Conservation (phyloP, 177 flowering plant species). For the Tripterygium wilfordii region DNA sequence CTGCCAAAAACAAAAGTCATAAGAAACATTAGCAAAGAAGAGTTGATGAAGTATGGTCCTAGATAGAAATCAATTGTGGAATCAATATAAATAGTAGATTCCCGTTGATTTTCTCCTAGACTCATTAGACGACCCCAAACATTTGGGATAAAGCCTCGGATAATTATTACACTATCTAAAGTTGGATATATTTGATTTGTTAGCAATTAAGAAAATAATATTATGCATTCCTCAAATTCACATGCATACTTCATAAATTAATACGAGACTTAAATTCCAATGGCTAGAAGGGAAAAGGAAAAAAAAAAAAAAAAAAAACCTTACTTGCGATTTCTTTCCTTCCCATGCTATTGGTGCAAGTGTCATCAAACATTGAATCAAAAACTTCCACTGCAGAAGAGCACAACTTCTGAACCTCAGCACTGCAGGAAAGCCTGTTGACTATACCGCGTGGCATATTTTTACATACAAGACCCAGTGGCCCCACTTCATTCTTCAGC, state of each 20-base stretch:
- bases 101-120: no score
- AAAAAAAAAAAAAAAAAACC: slow-evolving; percentile 3
- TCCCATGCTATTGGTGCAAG: background rate
- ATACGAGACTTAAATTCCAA: no score
- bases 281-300: background rate
- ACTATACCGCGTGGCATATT: slow-evolving; percentile 60
- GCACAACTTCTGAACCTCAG: slow-evolving; percentile 60
- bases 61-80: no score
- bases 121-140: no score
- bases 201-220: no score
- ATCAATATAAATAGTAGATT: no score
- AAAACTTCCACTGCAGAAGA: slow-evolving; percentile 44
- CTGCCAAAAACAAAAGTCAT: slow-evolving; percentile 15
- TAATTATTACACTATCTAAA: no score
- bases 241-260: no score
- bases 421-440: slow-evolving; percentile 53
- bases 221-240: no score
- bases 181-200: no score
- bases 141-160: no score
- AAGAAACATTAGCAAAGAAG: slow-evolving; percentile 4
- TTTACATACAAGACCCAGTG: slow-evolving; percentile 34
- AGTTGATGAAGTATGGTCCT: no score
- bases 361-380: slow-evolving; percentile 25
- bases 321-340: slow-evolving; percentile 18
- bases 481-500: slow-evolving; percentile 61